phyloP scores from a whole-genome alignment of 768 basidiomycete species.

The Macrolepiota dolichaula region DNA sequence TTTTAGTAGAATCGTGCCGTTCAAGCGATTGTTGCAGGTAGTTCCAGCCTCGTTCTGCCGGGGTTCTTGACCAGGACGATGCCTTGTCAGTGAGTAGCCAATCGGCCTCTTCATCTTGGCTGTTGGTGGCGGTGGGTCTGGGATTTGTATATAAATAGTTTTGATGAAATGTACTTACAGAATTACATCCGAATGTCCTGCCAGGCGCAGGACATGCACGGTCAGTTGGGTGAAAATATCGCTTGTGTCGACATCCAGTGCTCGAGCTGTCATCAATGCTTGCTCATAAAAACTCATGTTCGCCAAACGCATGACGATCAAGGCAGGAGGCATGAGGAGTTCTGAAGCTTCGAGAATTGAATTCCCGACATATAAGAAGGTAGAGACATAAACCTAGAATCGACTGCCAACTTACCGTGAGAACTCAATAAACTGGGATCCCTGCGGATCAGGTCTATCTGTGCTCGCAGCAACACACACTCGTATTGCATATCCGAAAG shows the following conservation, averaged over 20 bases:
- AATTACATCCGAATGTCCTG: constrained; percentile 55
- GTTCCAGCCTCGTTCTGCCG: constrained; percentile 81
- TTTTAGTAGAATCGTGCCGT: constrained; percentile 69
- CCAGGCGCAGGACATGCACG: constrained; percentile 72
- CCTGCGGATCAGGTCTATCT: constrained; percentile 67
- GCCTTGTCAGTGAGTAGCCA: constrained; percentile 85
- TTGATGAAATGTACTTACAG: constrained; percentile 39
- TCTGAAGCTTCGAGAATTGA: constrained; percentile 33
- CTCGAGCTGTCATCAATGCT: constrained; percentile 74
- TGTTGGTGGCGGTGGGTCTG: constrained; percentile 21
- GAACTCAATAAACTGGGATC: constrained; percentile 61
- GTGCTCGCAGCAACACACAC: constrained; percentile 71
- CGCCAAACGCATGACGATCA: constrained; percentile 74
- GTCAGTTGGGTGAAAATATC: constrained; percentile 80
- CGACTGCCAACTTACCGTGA: constrained; percentile 50
- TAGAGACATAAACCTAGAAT: constrained; percentile 13
- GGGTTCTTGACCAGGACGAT: constrained; percentile 79
- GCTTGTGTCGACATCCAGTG: constrained; percentile 81
- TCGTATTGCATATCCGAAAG: constrained; percentile 79
- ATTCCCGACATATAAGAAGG: constrained; percentile 8
- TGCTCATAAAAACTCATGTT: constrained; percentile 76
- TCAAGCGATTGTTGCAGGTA: constrained; percentile 80
- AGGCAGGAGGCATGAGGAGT: constrained; percentile 49
- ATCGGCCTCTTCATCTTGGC: constrained; percentile 67
- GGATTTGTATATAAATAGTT: constrained; percentile 15